These are phyloP conservation scores for Eudorina sp. DNA, from an alignment of 139 green algal species.

Conservation along the genomic window DNA sequence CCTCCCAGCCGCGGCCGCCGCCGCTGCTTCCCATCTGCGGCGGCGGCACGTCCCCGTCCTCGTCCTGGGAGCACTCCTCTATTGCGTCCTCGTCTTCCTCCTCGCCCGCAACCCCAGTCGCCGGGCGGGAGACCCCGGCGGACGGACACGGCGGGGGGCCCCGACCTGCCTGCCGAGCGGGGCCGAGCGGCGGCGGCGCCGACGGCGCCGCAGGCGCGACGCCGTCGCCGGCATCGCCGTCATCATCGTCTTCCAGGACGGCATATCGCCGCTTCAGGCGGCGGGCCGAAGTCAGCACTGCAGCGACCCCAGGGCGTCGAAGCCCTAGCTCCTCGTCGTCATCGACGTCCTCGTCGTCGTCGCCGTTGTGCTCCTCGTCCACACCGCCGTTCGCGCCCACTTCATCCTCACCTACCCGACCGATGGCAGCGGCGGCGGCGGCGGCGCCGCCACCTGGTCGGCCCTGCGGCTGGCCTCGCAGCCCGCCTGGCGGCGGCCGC, in stretches of 20 bases:
- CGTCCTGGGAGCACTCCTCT: slow-evolving; percentile 23
- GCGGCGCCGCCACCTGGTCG: neutral
- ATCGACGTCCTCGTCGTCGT: neutral
- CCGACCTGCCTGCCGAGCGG: neutral
- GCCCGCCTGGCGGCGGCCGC: neutral
- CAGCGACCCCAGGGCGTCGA: neutral
- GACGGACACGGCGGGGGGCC: neutral
- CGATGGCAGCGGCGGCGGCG: neutral
- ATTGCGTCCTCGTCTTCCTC: slow-evolving; percentile 26
- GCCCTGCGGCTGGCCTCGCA: neutral
- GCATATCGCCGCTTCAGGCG: neutral
- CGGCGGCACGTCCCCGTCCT: neutral
- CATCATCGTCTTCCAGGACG: neutral
- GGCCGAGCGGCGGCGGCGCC: neutral
- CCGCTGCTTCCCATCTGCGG: neutral
- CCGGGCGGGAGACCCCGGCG: neutral
- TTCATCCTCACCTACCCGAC: neutral
- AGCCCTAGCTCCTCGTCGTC: neutral
- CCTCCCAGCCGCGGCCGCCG: neutral
- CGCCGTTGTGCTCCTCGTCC: neutral
- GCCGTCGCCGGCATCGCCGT: neutral
- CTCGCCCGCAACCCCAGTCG: neutral
- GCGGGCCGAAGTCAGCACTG: too few species aligned
- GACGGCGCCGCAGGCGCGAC: neutral
- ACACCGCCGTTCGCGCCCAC: neutral